Base-by-base conservation (phyloP, 2,329 filamentous ascomycete species). In the Bipolaris zeicola region DNA sequence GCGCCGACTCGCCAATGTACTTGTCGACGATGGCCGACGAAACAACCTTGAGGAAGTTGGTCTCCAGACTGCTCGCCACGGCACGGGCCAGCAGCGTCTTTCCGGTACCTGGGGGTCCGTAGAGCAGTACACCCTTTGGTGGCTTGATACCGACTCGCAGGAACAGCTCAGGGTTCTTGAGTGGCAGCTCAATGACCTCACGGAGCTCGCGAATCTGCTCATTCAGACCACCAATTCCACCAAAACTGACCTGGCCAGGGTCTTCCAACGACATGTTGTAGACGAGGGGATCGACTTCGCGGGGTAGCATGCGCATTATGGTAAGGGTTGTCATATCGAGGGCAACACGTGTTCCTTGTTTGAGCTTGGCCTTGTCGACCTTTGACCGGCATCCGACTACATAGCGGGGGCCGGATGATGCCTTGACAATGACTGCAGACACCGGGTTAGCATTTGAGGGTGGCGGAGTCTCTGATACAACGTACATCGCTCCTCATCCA, bases 241-340 rank as follows among this genome's bases (percentile, higher is more conserved):
- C 94, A 78, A 99, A 99, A 82, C 91, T 97, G 78, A 99, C 89
- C 78, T 98, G 94, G 5, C 95, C 95, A 0, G 95, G 95, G 76
- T 99, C 95, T 78, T 99, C 95, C 69, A 99, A 80, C 18, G 95
- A 99, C 95, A 99, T 99, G 83, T 99, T 99, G 86, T 99, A 99
- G 67, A 99, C 95, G 66, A 99, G 84, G 18, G 95, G 95, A 75
- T 99, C 95, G 75, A 99, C 96, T 82, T 99, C 95, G 77, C 95
- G 90, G 58, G 95, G 96, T 44, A 99, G 85, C 95, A 99, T 99
- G 73, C 95, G 91, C 95, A 99, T 99, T 79, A 99, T 99, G 59
- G 95, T 99, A 67, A 99, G 89, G 18, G 95, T 99, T 49, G 95
- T 99, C 95, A 99, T 99, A 74, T 99, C 95, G 58, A 99, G 88